These are phyloP conservation scores for Diophrys sp. DNA, from an alignment of 73 alveolate species.

Conservation along the genomic window DNA sequence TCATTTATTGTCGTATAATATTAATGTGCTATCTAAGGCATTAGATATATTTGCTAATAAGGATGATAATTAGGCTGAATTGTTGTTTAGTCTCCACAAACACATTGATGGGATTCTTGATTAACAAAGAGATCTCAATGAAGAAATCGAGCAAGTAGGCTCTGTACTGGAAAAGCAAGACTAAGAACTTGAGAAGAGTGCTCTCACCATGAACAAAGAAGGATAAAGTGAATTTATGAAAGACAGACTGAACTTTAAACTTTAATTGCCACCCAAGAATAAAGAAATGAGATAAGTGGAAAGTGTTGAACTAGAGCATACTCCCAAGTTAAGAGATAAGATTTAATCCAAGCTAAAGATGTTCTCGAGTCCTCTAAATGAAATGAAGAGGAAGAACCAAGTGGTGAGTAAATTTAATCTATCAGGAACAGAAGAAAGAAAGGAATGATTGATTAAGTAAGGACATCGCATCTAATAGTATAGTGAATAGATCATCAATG, in stretches of 20 bases:
- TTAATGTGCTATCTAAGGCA: not conserved
- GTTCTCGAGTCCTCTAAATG: no score
- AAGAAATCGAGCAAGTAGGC: not conserved
- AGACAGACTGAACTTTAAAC: not conserved
- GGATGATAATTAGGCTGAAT: conserved; percentile 4
- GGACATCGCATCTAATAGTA: no score
- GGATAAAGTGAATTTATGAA: not conserved
- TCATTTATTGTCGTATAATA: not conserved
- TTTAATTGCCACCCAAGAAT: not conserved
- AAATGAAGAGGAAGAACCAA: no score
- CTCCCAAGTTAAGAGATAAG: no score
- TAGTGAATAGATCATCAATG: no score
- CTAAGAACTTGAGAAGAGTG: not conserved
- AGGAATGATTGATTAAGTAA: no score
- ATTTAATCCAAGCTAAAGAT: no score
- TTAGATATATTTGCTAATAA: conserved; percentile 4
- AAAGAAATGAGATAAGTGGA: no score
- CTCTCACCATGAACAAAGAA: not conserved
- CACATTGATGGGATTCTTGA: not conserved
- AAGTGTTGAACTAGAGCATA: no score
- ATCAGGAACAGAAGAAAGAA: no score
- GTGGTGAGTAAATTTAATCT: no score
- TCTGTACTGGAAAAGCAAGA: not conserved
- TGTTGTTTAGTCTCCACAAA: not conserved
- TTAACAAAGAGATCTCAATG: not conserved